Base-by-base conservation (phyloP, 2,329 filamentous ascomycete species). In the Cytospora chrysosperma region DNA sequence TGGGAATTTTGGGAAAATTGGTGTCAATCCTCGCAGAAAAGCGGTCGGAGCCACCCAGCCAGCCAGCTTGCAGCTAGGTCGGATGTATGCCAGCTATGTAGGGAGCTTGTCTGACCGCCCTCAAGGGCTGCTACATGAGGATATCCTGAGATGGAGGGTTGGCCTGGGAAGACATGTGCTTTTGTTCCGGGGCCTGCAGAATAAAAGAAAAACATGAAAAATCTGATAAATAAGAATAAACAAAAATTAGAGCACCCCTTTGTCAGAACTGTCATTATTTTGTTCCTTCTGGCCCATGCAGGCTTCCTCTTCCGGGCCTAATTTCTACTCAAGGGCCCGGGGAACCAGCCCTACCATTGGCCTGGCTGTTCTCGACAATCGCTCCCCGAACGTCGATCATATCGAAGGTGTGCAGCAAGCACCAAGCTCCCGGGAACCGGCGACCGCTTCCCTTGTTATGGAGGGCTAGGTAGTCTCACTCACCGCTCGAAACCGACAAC, bases 271-370 rank as follows among this genome's bases (percentile, higher is more conserved):
- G 34, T 37, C 34, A 37, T 17, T 37, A 13, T 37, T 37, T 37
- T 37, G 34, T 37, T 32, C 30, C 34, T 5, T 37, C 6, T 15
- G 57, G n/a, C n/a, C n/a, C 27, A 47, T 47, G 51, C 34, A 53
- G 57, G 57, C 57, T 59, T 47, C 60, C 63, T 30, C 43, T 60
- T 65, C 55, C 52, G 60, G 63, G 30, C 40, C n/a, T 51, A 26
- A 59, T 52, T 56, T 52, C 40, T n/a, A 50, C 53, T 40, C 51
- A 10, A 49, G n/a, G 43, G n/a, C n/a, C n/a, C n/a, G n/a, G n/a
- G n/a, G n/a, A n/a, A n/a, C 32, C 63, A 59, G 63, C 56, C 56
- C 56, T 63, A 50, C 54, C 56, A 65, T 65, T 65, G 63, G 63
- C 60, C 60, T 53, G 37, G 30, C 30, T 28, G 52, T n/a, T 32